Percentiles rank a stretch among this genome's conserved stretches.
Conservation (phyloP, 768 basidiomycete genomes). For the Obba rivulosa region DNA sequence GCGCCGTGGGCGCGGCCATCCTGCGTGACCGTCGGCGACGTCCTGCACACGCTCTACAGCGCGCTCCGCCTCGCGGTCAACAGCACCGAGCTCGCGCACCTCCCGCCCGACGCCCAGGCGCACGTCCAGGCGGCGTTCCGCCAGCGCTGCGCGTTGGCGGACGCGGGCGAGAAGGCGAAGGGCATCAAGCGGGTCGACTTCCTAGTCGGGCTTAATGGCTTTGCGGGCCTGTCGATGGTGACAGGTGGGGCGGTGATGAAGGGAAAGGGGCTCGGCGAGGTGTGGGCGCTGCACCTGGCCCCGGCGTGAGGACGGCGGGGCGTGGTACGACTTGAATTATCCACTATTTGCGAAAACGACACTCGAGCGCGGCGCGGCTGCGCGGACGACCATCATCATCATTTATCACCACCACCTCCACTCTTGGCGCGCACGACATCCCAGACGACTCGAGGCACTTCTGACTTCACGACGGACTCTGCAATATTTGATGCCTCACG, state of each 20-base stretch:
- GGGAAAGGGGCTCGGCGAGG: constrained; percentile 14
- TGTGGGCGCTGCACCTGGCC: constrained; percentile 14
- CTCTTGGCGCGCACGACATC: too few species aligned
- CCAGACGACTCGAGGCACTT: too few species aligned
- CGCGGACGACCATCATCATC: too few species aligned
- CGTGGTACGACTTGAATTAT: constrained; percentile 1
- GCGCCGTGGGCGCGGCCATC: constrained; percentile 10
- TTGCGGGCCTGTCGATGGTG: constrained; percentile 16
- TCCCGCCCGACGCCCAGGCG: constrained; percentile 26
- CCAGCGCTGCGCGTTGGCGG: constrained; percentile 29
- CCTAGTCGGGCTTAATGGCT: constrained; percentile 27
- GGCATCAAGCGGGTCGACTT: constrained; percentile 55
- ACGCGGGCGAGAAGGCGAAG: constrained; percentile 36
- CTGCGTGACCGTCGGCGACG: constrained; percentile 40
- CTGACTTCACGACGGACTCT: too few species aligned
- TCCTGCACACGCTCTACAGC: constrained; percentile 41
- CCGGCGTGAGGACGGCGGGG: constrained; percentile 10
- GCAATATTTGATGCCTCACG: too few species aligned
- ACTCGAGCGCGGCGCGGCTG: too few species aligned
- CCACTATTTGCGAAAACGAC: constrained; percentile 1
- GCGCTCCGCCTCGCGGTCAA: constrained; percentile 37
- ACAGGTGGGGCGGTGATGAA: constrained; percentile 12
- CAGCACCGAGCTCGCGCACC: constrained; percentile 32
- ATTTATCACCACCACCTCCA: too few species aligned
- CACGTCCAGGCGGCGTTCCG: constrained; percentile 39